Evolutionary conservation across 2,329 filamentous ascomycete genomes (phyloP), one percentile per base, ranked within the genome.

Genomic region (Pleurostoma richardsiae): DNA sequence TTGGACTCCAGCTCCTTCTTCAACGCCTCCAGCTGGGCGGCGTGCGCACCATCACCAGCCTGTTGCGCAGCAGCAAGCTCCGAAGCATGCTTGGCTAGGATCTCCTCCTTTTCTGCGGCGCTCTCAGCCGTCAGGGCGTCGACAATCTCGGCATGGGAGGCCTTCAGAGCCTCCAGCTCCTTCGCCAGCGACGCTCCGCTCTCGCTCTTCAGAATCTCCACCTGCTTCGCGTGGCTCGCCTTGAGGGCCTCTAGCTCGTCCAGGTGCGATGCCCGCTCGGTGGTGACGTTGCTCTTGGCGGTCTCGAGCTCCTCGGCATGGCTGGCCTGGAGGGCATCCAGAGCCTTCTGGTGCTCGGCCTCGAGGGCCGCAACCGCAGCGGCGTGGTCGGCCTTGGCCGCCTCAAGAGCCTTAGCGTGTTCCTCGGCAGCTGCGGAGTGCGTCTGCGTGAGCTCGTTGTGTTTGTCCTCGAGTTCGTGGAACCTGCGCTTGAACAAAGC

Each of bases 401-500:
- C 65, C 31, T 68, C 67, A 8, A 78, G 61, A 8, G 70, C 70
- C 50, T 68, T 64, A 38, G 60, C 52, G 44, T 79, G 71, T 28
- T 52, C 58, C 39, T 70, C 66, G 8, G 60, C 46, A 30, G 65
- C 64, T 38, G 70, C 63, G 31, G 57, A 51, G 38, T 65, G 61
- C 6, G 56, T 47, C 41, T 60, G 51, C 27, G 48, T 53, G 41
- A 78, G 67, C 53, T 80, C 77, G 8, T 68, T 69, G 60, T 84
- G 76, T 60, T 82, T 74, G 4, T 61, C 62, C 58, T 83, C 79
- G 5, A 85, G 71, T 36, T 80, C 77, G 49, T 82, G 73, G 50
- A 79, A 84, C 62, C 83, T 80, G 53, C 77, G 76, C 66, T 82
- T 83, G 64, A 82, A 82, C 59, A 78, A 78, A 10, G 81, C 80